These are phyloP conservation scores for Jasminum sambac DNA, from an alignment of 257 asterid species.

Conservation along the genomic window DNA sequence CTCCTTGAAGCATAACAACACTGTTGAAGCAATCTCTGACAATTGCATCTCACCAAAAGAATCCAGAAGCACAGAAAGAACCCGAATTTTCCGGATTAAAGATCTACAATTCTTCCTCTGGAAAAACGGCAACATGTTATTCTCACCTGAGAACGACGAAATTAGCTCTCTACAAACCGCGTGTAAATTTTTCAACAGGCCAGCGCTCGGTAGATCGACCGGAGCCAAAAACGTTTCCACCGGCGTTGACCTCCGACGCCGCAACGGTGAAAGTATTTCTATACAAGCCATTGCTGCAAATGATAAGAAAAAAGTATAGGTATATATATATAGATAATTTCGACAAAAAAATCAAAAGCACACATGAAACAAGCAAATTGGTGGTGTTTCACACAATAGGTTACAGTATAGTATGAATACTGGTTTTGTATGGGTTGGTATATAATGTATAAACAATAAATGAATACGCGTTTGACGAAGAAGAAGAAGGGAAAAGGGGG, in stretches of 20 bases:
- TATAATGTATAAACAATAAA: slow-evolving; percentile 3
- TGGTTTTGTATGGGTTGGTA: background rate
- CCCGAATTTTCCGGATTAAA: slow-evolving; percentile 67
- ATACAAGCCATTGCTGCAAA: slow-evolving; percentile 86
- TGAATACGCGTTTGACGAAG: slow-evolving; percentile 61
- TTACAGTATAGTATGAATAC: background rate
- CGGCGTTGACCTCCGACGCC: slow-evolving; percentile 83
- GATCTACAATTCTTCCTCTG: slow-evolving; percentile 62
- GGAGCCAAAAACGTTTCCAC: slow-evolving; percentile 83
- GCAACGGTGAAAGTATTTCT: slow-evolving; percentile 79
- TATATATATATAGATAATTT: slow-evolving; percentile 7
- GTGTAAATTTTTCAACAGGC: slow-evolving; percentile 55
- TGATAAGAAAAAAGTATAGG: background rate
- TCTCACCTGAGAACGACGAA: slow-evolving; percentile 42
- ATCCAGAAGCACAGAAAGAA: slow-evolving; percentile 58
- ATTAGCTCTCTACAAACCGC: slow-evolving; percentile 53
- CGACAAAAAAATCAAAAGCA: slow-evolving; percentile 2
- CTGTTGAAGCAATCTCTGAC: slow-evolving; percentile 38
- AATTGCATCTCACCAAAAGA: slow-evolving; percentile 49
- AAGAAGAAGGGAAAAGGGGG: slow-evolving; percentile 15
- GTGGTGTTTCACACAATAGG: background rate
- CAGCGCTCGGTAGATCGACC: slow-evolving; percentile 60
- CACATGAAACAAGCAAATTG: slow-evolving; percentile 2
- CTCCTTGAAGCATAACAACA: slow-evolving; percentile 81
- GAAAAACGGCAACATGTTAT: slow-evolving; percentile 39